These are phyloP conservation scores for Aleurites moluccanus DNA, from an alignment of 441 rosid genomes.

Conservation along the genomic window DNA sequence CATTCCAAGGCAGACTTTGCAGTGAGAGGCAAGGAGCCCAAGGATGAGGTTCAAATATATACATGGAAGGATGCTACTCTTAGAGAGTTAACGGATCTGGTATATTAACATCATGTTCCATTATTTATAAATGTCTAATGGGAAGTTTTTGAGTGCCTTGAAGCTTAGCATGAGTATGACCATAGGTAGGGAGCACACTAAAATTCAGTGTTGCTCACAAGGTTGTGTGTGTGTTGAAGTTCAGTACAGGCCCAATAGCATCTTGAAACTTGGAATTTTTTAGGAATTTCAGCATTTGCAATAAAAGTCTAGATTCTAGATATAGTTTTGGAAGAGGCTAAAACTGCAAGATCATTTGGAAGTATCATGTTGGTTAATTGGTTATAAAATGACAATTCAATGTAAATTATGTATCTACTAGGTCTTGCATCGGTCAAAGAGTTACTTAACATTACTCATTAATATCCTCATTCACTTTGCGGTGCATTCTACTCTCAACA, in stretches of 20 bases:
- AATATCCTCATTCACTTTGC: background rate
- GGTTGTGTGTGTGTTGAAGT: too few relatives aligned
- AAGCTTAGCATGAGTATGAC: background rate
- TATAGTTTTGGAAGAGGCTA: background rate
- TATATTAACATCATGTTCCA: too few relatives aligned
- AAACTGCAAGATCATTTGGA: background rate
- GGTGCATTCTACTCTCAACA: background rate
- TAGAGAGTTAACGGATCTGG: constrained; percentile 89
- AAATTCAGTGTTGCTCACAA: background rate
- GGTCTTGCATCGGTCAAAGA: background rate
- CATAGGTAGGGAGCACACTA: background rate
- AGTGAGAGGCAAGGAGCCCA: constrained; percentile 97
- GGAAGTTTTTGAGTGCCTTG: background rate
- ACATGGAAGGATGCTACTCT: constrained; percentile 98
- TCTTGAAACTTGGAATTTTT: background rate
- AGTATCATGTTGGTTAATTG: background rate
- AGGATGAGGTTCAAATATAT: constrained; percentile 97
- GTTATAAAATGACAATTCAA: background rate
- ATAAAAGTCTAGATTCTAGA: background rate
- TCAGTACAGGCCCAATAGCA: too few relatives aligned
- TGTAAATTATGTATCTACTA: background rate
- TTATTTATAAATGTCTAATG: background rate
- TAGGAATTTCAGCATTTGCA: background rate
- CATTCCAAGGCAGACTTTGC: constrained; percentile 87
- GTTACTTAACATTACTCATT: background rate